A percentile compares a stretch with the other conserved stretches of the same genome.
Evolutionary conservation across 169 alveolate genomes (phyloP).

Genomic region (Haemoproteus tartakovskyi): DNA sequence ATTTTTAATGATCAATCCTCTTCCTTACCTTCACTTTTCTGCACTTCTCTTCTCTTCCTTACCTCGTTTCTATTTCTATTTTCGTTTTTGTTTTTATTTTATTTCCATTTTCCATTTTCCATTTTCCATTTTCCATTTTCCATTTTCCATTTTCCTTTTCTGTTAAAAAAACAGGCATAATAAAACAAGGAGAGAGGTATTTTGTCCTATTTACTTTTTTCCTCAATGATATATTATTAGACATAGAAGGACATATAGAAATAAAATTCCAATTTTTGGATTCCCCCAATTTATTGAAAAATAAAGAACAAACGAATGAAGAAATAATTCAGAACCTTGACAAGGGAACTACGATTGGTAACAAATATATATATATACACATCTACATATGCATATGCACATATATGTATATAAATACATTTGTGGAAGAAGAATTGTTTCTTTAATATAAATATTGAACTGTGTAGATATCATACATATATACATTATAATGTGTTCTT

Average conservation of each 20-base stretch:
- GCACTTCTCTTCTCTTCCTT: no score
- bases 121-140: no score
- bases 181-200: constrained; percentile 23
- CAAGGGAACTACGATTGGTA: no score
- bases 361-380: no score
- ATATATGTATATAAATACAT: not conserved
- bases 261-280: constrained; percentile 36
- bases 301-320: no score
- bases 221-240: constrained; percentile 37
- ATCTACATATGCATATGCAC: not conserved
- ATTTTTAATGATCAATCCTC: no score
- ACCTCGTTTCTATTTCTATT: not conserved
- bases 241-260: constrained; percentile 64
- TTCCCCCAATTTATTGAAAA: no score
- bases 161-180: constrained; percentile 10
- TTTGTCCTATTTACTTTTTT: constrained; percentile 40
- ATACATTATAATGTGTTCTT: not conserved
- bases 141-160: not conserved
- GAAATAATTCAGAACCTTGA: no score
- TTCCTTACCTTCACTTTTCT: not conserved
- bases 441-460: no score
- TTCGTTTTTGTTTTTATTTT: no score
- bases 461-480: not conserved
- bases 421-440: no score
- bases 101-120: no score